A percentile compares a stretch with the other conserved stretches of the same genome.
These are phyloP conservation scores for Funneliformis caledonium DNA, from an alignment of 371 early-diverging fungal species.

Conservation along the genomic window DNA sequence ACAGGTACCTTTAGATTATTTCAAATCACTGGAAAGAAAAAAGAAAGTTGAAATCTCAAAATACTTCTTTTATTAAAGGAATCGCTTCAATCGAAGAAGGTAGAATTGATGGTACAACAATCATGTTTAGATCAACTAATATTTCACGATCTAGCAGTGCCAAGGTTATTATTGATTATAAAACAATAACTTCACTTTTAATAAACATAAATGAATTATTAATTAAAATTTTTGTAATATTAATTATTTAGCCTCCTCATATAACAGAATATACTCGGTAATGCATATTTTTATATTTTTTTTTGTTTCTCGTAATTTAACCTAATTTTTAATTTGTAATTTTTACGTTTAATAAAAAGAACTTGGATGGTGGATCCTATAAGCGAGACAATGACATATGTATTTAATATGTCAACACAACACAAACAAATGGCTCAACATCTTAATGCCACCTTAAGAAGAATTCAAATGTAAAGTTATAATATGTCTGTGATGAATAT, in stretches of 20 bases:
- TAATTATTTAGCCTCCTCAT: conserved; percentile 26
- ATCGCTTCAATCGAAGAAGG: conserved; percentile 29
- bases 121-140: neutral
- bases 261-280: conserved; percentile 7
- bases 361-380: conserved; percentile 5
- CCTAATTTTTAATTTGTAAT: neutral
- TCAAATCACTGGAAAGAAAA: neutral
- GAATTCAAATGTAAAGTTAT: neutral
- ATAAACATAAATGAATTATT: neutral
- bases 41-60: neutral
- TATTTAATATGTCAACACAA: conserved; percentile 19
- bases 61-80: neutral
- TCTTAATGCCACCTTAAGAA: conserved; percentile 9
- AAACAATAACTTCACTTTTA: neutral
- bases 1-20: conserved; percentile 7
- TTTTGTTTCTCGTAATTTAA: neutral
- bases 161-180: neutral
- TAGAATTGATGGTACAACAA: conserved; percentile 5
- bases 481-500: neutral
- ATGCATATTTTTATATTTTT: neutral
- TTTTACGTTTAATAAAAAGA: neutral
- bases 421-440: conserved; percentile 19
- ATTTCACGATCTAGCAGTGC: neutral
- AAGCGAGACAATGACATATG: conserved; percentile 6
- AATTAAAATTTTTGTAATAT: neutral